phyloP scores from a whole-genome alignment of 2,329 filamentous ascomycete genomes.

The Epichloe aotearoae region DNA sequence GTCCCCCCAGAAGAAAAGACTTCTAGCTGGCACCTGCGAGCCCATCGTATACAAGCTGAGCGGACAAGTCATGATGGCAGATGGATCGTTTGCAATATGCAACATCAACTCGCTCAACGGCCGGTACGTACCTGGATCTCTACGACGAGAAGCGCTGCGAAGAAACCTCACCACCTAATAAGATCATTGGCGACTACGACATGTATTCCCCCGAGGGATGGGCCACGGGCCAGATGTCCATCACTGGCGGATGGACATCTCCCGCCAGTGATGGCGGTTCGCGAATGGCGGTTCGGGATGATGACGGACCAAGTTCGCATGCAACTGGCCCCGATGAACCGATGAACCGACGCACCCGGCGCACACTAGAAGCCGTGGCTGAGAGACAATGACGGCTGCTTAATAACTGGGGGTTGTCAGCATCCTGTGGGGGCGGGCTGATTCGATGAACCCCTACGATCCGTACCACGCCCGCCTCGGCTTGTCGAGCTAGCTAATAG shows the following conservation, averaged over 20 bases:
- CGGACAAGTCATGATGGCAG: slow-evolving; percentile 54
- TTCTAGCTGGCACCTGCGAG: slow-evolving; percentile 58
- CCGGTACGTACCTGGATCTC: slow-evolving; percentile 30
- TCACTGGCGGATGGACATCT: slow-evolving; percentile 18
- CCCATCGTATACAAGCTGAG: slow-evolving; percentile 46
- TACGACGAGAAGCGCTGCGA: slow-evolving; percentile 33
- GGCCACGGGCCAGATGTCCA: slow-evolving; percentile 26
- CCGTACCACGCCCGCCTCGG: too few species aligned
- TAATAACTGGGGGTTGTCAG: too few species aligned
- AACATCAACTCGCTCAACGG: slow-evolving; percentile 36
- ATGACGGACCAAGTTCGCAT: too few species aligned
- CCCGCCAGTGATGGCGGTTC: background rate
- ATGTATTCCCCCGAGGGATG: slow-evolving; percentile 40
- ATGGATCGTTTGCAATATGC: slow-evolving; percentile 60
- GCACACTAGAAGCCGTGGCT: too few species aligned
- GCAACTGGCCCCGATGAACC: too few species aligned
- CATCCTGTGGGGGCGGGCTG: too few species aligned
- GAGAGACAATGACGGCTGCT: too few species aligned
- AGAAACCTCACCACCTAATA: slow-evolving; percentile 39
- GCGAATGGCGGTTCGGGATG: background rate
- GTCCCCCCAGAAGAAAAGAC: slow-evolving; percentile 44
- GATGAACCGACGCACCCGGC: too few species aligned
- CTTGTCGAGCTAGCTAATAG: too few species aligned
- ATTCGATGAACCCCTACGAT: too few species aligned
- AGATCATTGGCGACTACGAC: slow-evolving; percentile 49